Conservation (phyloP, 768 basidiomycete species). For the Tricholomella constricta region DNA sequence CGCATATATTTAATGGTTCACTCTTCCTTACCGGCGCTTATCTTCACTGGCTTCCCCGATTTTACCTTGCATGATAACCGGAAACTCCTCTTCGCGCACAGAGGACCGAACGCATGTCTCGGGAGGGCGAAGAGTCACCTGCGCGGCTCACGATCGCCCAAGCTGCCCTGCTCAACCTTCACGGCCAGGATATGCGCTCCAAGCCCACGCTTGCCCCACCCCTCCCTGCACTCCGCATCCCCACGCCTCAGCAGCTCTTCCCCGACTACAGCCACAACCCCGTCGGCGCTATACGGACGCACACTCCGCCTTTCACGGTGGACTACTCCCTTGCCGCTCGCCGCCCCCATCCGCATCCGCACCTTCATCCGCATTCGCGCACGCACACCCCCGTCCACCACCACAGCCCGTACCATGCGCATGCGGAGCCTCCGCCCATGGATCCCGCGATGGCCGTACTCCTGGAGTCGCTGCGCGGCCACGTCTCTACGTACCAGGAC, state of each 20-base stretch:
- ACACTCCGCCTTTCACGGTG: slow-evolving; percentile 33
- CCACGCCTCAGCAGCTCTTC: slow-evolving; percentile 8
- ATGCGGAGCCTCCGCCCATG: slow-evolving; percentile 16
- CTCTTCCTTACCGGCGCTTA: background rate
- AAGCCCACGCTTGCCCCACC: slow-evolving; percentile 1
- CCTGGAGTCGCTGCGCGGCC: slow-evolving; percentile 33
- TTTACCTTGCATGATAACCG: no score
- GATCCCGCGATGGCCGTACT: slow-evolving; percentile 41
- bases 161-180: slow-evolving; percentile 74
- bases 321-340: slow-evolving; percentile 39
- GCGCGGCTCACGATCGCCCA: slow-evolving; percentile 75
- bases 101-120: slow-evolving; percentile 61
- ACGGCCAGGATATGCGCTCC: slow-evolving; percentile 58
- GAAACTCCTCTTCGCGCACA: slow-evolving; percentile 23
- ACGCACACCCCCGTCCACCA: background rate
- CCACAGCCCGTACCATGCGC: slow-evolving; percentile 1
- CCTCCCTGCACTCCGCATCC: slow-evolving; percentile 2
- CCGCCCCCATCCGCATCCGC: slow-evolving; percentile 5
- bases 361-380: slow-evolving; percentile 11
- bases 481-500: slow-evolving; percentile 5
- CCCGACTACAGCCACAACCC: background rate
- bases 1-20: no score
- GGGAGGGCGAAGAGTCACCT: slow-evolving; percentile 65
- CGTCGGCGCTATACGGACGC: background rate
- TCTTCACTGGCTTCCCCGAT: background rate